Evolutionary conservation across 2,329 filamentous ascomycete genomes (phyloP), one percentile per base, ranked within the genome.

Genomic region (Ascocoryne sarcoides): DNA sequence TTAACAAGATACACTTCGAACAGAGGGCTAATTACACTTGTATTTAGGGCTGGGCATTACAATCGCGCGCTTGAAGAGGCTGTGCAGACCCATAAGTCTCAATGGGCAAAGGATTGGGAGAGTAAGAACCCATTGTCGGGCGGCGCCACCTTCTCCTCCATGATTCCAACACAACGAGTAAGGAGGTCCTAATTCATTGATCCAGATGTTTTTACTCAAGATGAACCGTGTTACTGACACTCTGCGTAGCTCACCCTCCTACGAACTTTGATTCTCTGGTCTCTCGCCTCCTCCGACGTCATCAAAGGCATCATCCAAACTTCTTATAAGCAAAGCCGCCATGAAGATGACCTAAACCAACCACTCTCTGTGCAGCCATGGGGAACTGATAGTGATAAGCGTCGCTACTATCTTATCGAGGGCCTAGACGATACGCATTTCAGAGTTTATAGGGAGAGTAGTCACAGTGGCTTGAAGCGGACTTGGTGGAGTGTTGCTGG

Each of bases 401-500:
- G 92, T 41, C 80, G 88, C 44, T 98, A 96, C 64, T 98, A 84
- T 68, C 70, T 98, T 35, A 76, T 98, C 47, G 92, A 98, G 64
- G 92, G 92, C 18, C 76, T 86, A 51, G 90, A 96, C 54, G 89
- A 98, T 62, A 96, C 90, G 3, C 76, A 84, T 47, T 98, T 98
- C 62, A 78, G 92, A 47, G 76, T 98, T 32, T 98, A 98, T 62
- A 76, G 92, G 39, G 92, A 98, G 64, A 90, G 85, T 63, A 93
- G 94, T 56, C 83, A 86, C 10, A 79, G 79, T 4, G 73, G 82
- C 21, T 75, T 83, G 33, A 82, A 82, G 46, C 65, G 78, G 46
- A 87, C 85, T 17, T 98, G 92, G 92, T 87, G 86, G 75, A 95
- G 82, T 57, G 80, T 96, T 31, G 92, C 92, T 12, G 87, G 90